Base-by-base conservation (phyloP, 371 early-diverging fungal genomes). In the Mycotypha africana region DNA sequence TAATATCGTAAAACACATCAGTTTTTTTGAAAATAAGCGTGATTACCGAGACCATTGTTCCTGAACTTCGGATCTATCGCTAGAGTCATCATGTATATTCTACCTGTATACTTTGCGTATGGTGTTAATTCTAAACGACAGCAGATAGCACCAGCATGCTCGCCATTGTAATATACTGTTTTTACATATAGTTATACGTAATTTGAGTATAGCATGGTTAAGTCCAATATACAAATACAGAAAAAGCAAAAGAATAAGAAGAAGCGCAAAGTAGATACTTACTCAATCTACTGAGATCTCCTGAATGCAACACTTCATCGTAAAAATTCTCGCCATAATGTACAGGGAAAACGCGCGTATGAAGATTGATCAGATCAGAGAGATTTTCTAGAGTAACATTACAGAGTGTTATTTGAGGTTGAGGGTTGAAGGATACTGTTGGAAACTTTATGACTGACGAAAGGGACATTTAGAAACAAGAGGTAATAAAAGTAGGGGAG, bases 21-120 rank as follows among this genome's bases (percentile, higher is more conserved):
- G n/a, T 33, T 33, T 33, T 33, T 33, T 33, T 33, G 15, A 33
- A 14, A 33, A 33, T 6, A 28, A 12, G 30, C 12, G 12, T 6
- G 12, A 28, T 28, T 59, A 53, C 59, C 59, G 42, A 59, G 36
- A 10, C 59, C 59, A 20, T 50, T 19, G n/a, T 38, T 53, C 35
- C 53, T 40, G 24, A 49, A 53, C 3, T 37, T 34, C 17, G 47
- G 37, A 10, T 53, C 15, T 16, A 59, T 44, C 15, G 54, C 59
- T 11, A 59, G 35, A 2, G 59, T 59, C 53, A 53, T 53, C 47
- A 59, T 59, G 26, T 59, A 59, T 19, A 59, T 38, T 24, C 47
- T 46, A 1, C 54, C 49, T 12, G 53, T 49, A 32, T 35, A 52
- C n/a, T 41, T 37, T 17, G 30, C 34, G 31, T 48, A 49, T 25